A percentile compares a stretch with the other conserved stretches of the same genome.
These are phyloP conservation scores for Centrapalus pauciflorus DNA, from an alignment of 129 eudicot species.

Conservation along the genomic window DNA sequence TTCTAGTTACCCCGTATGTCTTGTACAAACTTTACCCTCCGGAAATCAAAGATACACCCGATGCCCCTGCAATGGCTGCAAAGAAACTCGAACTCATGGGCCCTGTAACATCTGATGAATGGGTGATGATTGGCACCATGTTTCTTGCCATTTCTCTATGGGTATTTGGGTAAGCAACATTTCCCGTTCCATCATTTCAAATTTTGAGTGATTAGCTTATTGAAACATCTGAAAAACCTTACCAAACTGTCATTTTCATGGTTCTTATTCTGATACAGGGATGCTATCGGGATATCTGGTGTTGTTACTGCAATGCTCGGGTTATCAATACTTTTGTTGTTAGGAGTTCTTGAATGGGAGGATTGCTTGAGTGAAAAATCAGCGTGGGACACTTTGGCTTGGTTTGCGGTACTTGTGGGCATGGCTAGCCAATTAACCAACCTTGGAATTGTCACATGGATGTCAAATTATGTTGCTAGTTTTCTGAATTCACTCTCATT, in stretches of 20 bases:
- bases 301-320: slow-evolving; percentile 91
- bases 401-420: slow-evolving; percentile 90
- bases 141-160: slow-evolving; percentile 68
- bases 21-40: slow-evolving; percentile 80
- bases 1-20: slow-evolving; percentile 51
- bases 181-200: neutral
- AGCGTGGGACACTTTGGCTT: slow-evolving; percentile 93
- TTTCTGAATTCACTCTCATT: slow-evolving; percentile 44
- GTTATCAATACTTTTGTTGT: slow-evolving; percentile 58
- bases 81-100: slow-evolving; percentile 79
- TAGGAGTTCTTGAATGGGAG: slow-evolving; percentile 83
- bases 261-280: slow-evolving; percentile 35
- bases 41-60: slow-evolving; percentile 67
- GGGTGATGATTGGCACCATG: slow-evolving; percentile 85
- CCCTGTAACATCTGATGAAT: slow-evolving; percentile 68
- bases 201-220: neutral
- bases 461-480: slow-evolving; percentile 52
- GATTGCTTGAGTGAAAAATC: slow-evolving; percentile 87
- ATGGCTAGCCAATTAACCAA: slow-evolving; percentile 74
- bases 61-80: slow-evolving; percentile 78
- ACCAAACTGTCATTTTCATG: no score
- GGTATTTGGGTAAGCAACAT: slow-evolving; percentile 67
- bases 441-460: slow-evolving; percentile 79
- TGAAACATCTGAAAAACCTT: no score
- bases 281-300: slow-evolving; percentile 49